Conservation (phyloP, 2,329 filamentous ascomycete species). For the Cryphonectria japonica region DNA sequence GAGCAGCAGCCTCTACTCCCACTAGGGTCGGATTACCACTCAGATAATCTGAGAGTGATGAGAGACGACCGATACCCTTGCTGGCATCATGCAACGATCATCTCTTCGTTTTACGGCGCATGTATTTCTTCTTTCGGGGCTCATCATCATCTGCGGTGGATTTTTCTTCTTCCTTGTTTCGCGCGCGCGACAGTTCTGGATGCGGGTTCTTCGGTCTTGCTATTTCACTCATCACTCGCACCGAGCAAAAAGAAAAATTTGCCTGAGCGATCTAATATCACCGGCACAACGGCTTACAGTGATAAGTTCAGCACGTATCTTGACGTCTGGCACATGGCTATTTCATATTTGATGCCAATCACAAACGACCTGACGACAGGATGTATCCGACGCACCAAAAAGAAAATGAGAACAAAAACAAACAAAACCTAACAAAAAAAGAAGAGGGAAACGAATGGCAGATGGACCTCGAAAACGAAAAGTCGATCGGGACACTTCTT, state of each 20-base stretch:
- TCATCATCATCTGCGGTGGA: constrained; percentile 19
- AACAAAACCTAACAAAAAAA: neutral
- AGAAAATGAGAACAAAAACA: neutral
- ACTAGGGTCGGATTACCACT: constrained; percentile 18
- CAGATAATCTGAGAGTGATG: constrained; percentile 15
- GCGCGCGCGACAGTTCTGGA: constrained; percentile 9
- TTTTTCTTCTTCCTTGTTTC: neutral
- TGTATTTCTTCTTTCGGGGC: constrained; percentile 24
- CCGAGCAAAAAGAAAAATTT: neutral
- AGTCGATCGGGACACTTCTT: constrained; percentile 23
- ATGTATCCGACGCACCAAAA: constrained; percentile 13
- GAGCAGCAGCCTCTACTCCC: constrained; percentile 29
- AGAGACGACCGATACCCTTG: constrained; percentile 15
- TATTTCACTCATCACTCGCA: constrained; percentile 20
- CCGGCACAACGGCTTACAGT: constrained; percentile 22
- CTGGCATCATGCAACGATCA: constrained; percentile 21
- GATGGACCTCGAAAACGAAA: constrained; percentile 17
- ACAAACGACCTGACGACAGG: constrained; percentile 30
- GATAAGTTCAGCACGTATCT: constrained; percentile 20
- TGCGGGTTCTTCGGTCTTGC: constrained; percentile 12
- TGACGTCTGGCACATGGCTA: constrained; percentile 20
- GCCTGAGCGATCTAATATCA: constrained; percentile 22
- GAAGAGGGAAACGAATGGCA: constrained; percentile 9
- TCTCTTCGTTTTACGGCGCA: constrained; percentile 23
- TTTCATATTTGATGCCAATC: constrained; percentile 17